phyloP scores from a whole-genome alignment of 495 filamentous ascomycete genomes.

The Neurospora tetrasperma region DNA sequence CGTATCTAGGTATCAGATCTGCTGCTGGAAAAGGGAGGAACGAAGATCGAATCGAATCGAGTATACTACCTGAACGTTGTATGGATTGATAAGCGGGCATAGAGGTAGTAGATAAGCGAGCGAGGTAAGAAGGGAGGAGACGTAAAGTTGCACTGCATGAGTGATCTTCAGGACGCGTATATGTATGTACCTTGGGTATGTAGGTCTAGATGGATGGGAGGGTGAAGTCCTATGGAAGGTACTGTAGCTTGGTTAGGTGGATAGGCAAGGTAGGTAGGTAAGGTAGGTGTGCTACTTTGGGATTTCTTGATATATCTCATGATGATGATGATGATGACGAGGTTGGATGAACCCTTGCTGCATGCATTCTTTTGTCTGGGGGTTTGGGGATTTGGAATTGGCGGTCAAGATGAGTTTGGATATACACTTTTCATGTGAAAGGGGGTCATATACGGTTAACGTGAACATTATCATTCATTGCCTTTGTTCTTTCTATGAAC shows the following conservation, averaged over 20 bases:
- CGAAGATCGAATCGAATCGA: too few relatives aligned
- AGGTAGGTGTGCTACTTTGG: background rate
- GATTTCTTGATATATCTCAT: background rate
- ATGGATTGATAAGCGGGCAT: too few relatives aligned
- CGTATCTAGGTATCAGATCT: too few relatives aligned
- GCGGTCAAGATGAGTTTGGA: background rate
- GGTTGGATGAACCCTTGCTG: background rate
- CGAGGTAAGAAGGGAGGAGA: too few relatives aligned
- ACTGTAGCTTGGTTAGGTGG: too few relatives aligned
- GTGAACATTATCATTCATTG: background rate
- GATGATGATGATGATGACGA: background rate
- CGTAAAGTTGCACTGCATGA: background rate
- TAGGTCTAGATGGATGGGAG: background rate
- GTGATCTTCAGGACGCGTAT: background rate
- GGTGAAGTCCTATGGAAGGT: background rate
- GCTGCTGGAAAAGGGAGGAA: too few relatives aligned
- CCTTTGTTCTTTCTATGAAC: background rate
- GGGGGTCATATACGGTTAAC: background rate
- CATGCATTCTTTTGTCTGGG: too few relatives aligned
- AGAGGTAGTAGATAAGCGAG: too few relatives aligned
- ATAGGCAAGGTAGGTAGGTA: too few relatives aligned
- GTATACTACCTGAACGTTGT: too few relatives aligned
- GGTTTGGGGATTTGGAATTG: background rate
- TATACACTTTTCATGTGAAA: background rate
- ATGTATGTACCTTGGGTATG: too few relatives aligned